A percentile compares a stretch with the other conserved stretches of the same genome.
Conservation (phyloP, 2,329 filamentous ascomycete species). For the Ceratocystis harringtonii region DNA sequence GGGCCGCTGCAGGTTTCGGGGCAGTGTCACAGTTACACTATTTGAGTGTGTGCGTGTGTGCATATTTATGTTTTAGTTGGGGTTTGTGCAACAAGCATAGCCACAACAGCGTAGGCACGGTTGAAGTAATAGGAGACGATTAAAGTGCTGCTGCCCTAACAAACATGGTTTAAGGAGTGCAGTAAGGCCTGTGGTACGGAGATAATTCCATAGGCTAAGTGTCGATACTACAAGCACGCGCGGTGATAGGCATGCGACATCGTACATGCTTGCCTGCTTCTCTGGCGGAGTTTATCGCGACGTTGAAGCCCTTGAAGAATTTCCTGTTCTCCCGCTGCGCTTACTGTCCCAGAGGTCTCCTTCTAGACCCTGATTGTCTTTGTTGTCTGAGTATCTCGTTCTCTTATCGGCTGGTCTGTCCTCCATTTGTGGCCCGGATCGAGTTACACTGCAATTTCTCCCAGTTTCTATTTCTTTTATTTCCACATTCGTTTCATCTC, state of each 20-base stretch:
- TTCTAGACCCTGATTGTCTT: background rate
- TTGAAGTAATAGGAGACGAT: background rate
- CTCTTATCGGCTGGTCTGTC: background rate
- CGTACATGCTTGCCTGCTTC: too few relatives aligned
- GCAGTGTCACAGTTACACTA: background rate
- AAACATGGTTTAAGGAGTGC: background rate
- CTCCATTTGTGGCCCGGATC: background rate
- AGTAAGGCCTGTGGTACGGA: too few relatives aligned
- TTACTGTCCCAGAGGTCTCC: too few relatives aligned
- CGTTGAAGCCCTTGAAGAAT: too few relatives aligned
- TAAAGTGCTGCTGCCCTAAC: background rate
- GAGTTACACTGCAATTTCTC: background rate
- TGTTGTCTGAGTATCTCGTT: background rate
- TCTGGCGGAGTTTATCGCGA: too few relatives aligned
- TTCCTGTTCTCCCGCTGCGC: too few relatives aligned
- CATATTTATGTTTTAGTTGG: background rate
- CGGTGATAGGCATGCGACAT: too few relatives aligned
- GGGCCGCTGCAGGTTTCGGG: slow-evolving; percentile 11
- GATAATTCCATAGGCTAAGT: too few relatives aligned
- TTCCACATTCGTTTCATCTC: background rate
- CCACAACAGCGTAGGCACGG: background rate
- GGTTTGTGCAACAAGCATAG: slow-evolving; percentile 4
- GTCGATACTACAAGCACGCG: too few relatives aligned
- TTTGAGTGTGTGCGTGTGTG: too few relatives aligned
- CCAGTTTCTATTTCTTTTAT: background rate